A percentile compares a stretch with the other conserved stretches of the same genome.
Conservation (phyloP, 441 rosid species). For the Populus hybrid region DNA sequence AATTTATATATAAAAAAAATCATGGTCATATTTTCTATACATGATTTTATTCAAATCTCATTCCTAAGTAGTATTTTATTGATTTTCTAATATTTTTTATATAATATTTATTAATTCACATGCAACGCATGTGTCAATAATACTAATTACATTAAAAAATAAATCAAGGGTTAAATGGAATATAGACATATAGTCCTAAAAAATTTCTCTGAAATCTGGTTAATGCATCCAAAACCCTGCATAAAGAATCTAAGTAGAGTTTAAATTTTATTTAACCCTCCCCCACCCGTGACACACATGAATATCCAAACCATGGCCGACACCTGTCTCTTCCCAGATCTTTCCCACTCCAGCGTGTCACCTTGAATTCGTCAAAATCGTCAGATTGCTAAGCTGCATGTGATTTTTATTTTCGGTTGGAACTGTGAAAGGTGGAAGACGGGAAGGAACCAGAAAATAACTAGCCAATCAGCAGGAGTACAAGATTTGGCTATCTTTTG, state of each 20-base stretch:
- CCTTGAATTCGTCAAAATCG: neutral
- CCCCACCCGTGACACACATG: slow-evolving; percentile 29
- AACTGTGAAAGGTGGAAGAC: neutral
- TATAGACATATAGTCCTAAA: too few species aligned
- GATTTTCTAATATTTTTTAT: too few species aligned
- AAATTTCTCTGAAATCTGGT: neutral
- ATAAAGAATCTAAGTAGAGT: neutral
- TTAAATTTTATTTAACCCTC: neutral
- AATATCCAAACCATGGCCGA: slow-evolving; percentile 39
- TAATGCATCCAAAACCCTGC: neutral
- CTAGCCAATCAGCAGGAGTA: too few species aligned
- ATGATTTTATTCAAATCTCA: too few species aligned
- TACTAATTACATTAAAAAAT: too few species aligned
- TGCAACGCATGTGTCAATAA: too few species aligned
- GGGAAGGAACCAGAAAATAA: slow-evolving; percentile 5
- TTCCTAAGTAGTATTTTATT: too few species aligned
- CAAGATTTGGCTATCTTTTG: too few species aligned
- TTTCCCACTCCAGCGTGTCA: neutral
- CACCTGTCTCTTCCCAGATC: slow-evolving; percentile 22
- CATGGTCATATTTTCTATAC: too few species aligned
- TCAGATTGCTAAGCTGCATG: slow-evolving; percentile 10
- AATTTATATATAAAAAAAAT: too few species aligned
- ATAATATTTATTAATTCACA: too few species aligned
- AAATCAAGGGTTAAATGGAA: too few species aligned
- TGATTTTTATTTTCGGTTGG: slow-evolving; percentile 16